phyloP scores from a whole-genome alignment of 805 yeast species.

The Candida fluviatilis region DNA sequence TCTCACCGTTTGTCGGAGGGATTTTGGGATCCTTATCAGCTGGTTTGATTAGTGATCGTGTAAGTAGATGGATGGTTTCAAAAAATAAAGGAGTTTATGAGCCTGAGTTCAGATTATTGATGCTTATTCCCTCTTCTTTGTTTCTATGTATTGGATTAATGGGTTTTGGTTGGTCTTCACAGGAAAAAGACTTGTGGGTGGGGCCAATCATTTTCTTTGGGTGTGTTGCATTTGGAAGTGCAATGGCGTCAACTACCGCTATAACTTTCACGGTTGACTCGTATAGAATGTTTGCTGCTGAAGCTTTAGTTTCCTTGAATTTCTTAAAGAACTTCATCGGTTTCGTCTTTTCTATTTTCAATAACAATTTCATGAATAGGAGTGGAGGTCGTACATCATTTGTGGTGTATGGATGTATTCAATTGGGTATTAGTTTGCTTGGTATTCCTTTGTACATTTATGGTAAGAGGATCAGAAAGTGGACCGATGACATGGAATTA shows the following conservation, averaged over 20 bases:
- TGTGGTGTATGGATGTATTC: conserved; percentile 49
- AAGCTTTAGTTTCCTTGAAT: conserved; percentile 54
- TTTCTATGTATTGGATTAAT: conserved; percentile 48
- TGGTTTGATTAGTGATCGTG: conserved; percentile 46
- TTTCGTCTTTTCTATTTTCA: conserved; percentile 53
- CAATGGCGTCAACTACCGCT: conserved; percentile 58
- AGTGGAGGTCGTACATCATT: conserved; percentile 45
- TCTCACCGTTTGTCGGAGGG: conserved; percentile 57
- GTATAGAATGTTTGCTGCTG: conserved; percentile 54
- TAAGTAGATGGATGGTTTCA: conserved; percentile 43
- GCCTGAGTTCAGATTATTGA: conserved; percentile 56
- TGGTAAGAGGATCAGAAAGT: conserved; percentile 48
- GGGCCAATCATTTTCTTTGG: conserved; percentile 58
- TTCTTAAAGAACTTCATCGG: conserved; percentile 53
- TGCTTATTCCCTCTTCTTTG: conserved; percentile 47
- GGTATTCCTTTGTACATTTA: conserved; percentile 52
- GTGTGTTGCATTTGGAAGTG: conserved; percentile 54
- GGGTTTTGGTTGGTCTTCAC: conserved; percentile 62
- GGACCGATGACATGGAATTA: conserved; percentile 47
- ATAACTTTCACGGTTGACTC: conserved; percentile 58
- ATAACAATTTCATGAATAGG: conserved; percentile 39
- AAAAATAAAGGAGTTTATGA: conserved; percentile 54
- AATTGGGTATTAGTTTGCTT: conserved; percentile 43
- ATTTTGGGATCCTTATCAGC: conserved; percentile 52
- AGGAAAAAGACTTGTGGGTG: conserved; percentile 45